These are phyloP conservation scores for Plenodomus biglobosus DNA, from an alignment of 2,329 filamentous ascomycete species.

Conservation along the genomic window DNA sequence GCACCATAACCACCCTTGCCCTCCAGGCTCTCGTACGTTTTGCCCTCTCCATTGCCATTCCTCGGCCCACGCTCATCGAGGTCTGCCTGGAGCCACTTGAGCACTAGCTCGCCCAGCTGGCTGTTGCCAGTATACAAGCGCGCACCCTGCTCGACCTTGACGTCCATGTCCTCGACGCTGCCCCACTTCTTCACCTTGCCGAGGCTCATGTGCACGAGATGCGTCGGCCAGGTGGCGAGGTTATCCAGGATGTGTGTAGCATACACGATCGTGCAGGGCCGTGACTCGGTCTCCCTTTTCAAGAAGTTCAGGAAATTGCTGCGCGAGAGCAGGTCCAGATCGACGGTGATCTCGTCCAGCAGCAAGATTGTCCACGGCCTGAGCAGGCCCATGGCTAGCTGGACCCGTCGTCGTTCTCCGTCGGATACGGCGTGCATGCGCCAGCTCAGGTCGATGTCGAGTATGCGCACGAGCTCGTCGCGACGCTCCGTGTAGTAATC, in stretches of 20 bases:
- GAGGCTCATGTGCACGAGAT: constrained; percentile 93
- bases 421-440: constrained; percentile 95
- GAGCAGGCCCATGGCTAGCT: constrained; percentile 92
- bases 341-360: constrained; percentile 95
- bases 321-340: constrained; percentile 83
- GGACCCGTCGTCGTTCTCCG: constrained; percentile 86
- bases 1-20: constrained; percentile 66
- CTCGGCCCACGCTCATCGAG: constrained; percentile 76
- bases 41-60: constrained; percentile 63
- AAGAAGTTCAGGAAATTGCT: constrained; percentile 84
- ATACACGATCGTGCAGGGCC: constrained; percentile 91
- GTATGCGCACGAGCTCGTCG: constrained; percentile 81
- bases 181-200: constrained; percentile 89
- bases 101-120: constrained; percentile 79
- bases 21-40: constrained; percentile 61
- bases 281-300: constrained; percentile 78
- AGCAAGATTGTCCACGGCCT: constrained; percentile 89
- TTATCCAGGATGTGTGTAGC: constrained; percentile 98
- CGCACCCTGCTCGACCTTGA: constrained; percentile 48
- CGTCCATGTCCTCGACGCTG: constrained; percentile 62
- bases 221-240: constrained; percentile 89
- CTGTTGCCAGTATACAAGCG: constrained; percentile 68
- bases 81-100: constrained; percentile 84
- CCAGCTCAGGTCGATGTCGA: constrained; percentile 91
- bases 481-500: constrained; percentile 77